Base-by-base conservation (phyloP, 139 green algal genomes). In the Spirogloea muscicola region DNA sequence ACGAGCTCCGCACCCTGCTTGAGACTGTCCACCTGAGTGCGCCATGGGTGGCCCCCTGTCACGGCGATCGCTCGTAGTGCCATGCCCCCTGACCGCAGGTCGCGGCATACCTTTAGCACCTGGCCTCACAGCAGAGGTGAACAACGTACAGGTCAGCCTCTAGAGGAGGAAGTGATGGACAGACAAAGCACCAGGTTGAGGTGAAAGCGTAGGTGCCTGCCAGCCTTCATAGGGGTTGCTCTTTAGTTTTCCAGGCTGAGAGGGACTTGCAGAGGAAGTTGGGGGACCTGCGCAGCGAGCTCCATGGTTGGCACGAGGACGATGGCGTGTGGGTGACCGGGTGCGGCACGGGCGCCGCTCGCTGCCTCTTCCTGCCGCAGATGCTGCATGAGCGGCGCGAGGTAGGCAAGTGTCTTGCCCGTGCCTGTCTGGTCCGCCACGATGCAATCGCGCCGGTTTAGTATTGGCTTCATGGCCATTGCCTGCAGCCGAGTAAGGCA, bases 341-440 rank as follows among this genome's bases (percentile, higher is more conserved):
- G 18, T 91, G 82, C 68, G 84, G 89, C 48, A 87, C 83, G 27
- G 84, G 82, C 6, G 5, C 49, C 51, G 7, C 51, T 33, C 49
- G 2, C 49, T 16, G 16, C 16, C 38, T 81, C 74, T 25, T 68
- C 0, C 1, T 48, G 27, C 7, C 61, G 33, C 42, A 83, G 58
- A 13, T 55, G 51, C 42, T 79, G 76, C 59, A 95, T 86, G 36
- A 97, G 55, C 2, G 92, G 92, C 31, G 96, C 83, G 27, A 97
- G 87, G 84, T 97, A 97, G 0, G 91, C 91, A 6, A 97, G 83
- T 0, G 93, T 97, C 74, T 97, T 97, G 58, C 93, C 93, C 16
- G 83, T 91, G 27, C 93, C 93, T 7, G 93, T 97, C 76, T 97
- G 93, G 1, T 93, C 96, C 3, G 91, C 91, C 9, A 97, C 59